These are phyloP conservation scores for Saturnispora sanitii DNA, from an alignment of 805 yeast genomes.

Conservation along the genomic window DNA sequence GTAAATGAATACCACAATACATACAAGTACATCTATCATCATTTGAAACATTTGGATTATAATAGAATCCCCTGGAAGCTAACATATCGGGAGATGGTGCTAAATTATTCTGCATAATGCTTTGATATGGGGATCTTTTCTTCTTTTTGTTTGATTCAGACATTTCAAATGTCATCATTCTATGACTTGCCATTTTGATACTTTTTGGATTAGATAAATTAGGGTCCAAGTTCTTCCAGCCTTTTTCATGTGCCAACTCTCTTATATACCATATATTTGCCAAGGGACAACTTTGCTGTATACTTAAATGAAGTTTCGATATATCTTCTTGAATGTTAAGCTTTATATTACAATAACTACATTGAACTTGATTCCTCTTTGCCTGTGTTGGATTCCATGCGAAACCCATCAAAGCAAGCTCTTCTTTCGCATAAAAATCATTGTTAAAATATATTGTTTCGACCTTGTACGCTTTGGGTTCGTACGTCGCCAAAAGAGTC, in stretches of 20 bases:
- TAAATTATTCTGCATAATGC: too few relatives aligned
- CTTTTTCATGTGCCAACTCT: not conserved
- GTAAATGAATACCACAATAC: conserved; percentile 52
- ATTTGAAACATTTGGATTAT: conserved; percentile 26
- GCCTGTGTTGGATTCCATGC: conserved; percentile 9
- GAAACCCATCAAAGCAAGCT: conserved; percentile 10
- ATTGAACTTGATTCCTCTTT: conserved; percentile 8
- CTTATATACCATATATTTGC: conserved; percentile 10
- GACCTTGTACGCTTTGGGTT: not conserved
- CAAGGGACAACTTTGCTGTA: conserved; percentile 6
- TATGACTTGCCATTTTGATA: too few relatives aligned
- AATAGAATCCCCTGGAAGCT: conserved; percentile 58
- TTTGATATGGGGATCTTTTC: too few relatives aligned
- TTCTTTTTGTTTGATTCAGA: too few relatives aligned
- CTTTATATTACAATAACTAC: conserved; percentile 8
- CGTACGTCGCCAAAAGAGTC: not conserved
- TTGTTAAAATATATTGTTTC: not conserved
- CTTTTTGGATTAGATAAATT: too few relatives aligned
- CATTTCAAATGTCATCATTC: too few relatives aligned
- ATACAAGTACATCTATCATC: conserved; percentile 54
- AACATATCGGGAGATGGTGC: conserved; percentile 34
- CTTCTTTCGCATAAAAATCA: conserved; percentile 4
- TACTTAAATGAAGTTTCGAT: conserved; percentile 3
- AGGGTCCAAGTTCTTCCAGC: not conserved
- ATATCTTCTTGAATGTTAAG: conserved; percentile 6